Conservation (phyloP, 1,284 basidiomycete genomes). For the Polyporus tsugae region DNA sequence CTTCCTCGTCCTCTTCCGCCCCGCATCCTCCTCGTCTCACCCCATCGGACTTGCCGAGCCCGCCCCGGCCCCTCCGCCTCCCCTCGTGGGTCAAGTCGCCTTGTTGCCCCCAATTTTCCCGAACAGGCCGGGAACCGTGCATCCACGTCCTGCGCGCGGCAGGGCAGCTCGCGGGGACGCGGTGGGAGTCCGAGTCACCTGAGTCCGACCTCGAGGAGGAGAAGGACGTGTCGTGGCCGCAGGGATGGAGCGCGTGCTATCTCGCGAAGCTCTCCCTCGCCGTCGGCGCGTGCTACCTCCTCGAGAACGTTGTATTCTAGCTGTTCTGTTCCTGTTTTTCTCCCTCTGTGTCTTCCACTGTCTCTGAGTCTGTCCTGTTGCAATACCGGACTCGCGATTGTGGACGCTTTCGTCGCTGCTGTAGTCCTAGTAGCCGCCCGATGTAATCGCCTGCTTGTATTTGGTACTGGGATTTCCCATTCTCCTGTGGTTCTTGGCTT, state of each 20-base stretch:
- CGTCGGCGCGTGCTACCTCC: background rate
- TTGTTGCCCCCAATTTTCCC: background rate
- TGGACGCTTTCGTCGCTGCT: background rate
- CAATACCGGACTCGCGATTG: background rate
- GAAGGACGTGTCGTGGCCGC: background rate
- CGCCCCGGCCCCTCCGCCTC: background rate
- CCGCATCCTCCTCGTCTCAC: background rate
- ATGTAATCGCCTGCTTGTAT: background rate
- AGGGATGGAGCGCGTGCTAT: slow-evolving; percentile 2
- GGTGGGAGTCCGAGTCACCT: background rate
- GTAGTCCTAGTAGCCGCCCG: background rate
- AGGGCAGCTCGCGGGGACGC: background rate
- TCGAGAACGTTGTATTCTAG: background rate
- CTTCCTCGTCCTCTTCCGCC: background rate
- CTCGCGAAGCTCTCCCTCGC: background rate
- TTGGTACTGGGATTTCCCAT: background rate
- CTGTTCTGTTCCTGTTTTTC: background rate
- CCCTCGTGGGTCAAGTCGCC: background rate
- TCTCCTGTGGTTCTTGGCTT: background rate
- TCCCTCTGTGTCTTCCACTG: background rate
- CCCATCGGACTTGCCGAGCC: background rate
- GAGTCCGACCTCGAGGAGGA: background rate
- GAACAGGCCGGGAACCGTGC: background rate
- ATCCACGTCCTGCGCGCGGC: background rate
- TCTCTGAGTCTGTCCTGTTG: background rate